Evolutionary conservation across 2,329 filamentous ascomycete species (phyloP).

Genomic region (Xylariaceae sp.): DNA sequence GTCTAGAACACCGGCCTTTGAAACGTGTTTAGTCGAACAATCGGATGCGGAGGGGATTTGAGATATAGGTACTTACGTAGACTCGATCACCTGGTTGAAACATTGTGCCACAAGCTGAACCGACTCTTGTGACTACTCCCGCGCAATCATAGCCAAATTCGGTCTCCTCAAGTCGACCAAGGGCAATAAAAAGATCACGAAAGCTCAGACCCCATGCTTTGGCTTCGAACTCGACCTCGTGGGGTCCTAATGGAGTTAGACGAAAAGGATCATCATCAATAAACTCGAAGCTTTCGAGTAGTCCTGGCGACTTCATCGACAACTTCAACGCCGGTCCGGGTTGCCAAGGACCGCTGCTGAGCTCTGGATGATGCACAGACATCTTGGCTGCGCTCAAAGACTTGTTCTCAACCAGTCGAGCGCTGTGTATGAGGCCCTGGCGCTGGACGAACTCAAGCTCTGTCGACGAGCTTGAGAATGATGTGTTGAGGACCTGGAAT

Average conservation of each 20-base stretch:
- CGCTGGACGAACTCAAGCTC: slow-evolving; percentile 19
- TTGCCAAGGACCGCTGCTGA: slow-evolving; percentile 9
- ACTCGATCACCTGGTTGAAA: slow-evolving; percentile 17
- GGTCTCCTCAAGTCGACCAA: slow-evolving; percentile 13
- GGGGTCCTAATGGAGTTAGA: slow-evolving; percentile 6
- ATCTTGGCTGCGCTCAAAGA: slow-evolving; percentile 5
- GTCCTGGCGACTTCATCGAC: slow-evolving; percentile 15
- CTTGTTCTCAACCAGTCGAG: slow-evolving; percentile 9
- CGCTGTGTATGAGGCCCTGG: slow-evolving; percentile 9
- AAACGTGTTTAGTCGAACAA: slow-evolving; percentile 4
- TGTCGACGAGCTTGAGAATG: slow-evolving; percentile 10
- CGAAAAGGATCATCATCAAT: slow-evolving; percentile 16
- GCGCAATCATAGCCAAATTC: slow-evolving; percentile 22
- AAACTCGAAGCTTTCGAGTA: slow-evolving; percentile 21
- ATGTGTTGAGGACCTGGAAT: slow-evolving; percentile 12
- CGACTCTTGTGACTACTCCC: slow-evolving; percentile 31
- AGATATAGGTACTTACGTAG: slow-evolving; percentile 2
- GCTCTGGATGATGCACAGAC: slow-evolving; percentile 11
- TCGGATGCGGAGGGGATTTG: too few relatives aligned
- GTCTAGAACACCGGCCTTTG: neutral
- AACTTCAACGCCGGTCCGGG: slow-evolving; percentile 20
- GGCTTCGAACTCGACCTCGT: slow-evolving; percentile 21
- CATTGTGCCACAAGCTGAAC: slow-evolving; percentile 5
- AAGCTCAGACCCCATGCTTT: slow-evolving; percentile 17
- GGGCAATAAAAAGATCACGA: slow-evolving; percentile 14